Percentiles rank a stretch among this genome's conserved stretches.
These are phyloP conservation scores for Tricholoma bakamatsutake DNA, from an alignment of 768 basidiomycete genomes.

Conservation along the genomic window DNA sequence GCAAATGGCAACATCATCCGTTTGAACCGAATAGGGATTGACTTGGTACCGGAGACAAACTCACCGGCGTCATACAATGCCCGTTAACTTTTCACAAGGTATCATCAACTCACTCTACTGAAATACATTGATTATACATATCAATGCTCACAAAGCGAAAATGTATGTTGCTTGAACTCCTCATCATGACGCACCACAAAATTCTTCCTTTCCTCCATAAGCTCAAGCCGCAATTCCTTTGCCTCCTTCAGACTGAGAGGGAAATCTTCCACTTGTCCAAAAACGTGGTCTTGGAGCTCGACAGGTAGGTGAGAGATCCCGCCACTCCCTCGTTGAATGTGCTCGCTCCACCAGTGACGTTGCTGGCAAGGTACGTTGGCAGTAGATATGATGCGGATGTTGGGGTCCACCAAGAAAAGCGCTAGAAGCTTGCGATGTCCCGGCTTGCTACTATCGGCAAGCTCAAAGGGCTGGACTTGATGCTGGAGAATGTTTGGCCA, in stretches of 20 bases:
- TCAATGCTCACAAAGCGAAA: background rate
- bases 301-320: slow-evolving; percentile 11
- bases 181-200: slow-evolving; percentile 15
- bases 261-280: slow-evolving; percentile 18
- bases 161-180: slow-evolving; percentile 3
- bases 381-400: slow-evolving; percentile 5
- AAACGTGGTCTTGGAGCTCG: slow-evolving; percentile 20
- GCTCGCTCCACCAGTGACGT: slow-evolving; percentile 24
- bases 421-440: slow-evolving; percentile 36
- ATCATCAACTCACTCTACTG: too few relatives aligned
- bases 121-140: background rate
- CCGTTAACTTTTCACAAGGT: background rate
- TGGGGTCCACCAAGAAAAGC: slow-evolving; percentile 18
- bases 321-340: slow-evolving; percentile 1
- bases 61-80: too few relatives aligned
- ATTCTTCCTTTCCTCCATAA: slow-evolving; percentile 26
- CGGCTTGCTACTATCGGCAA: slow-evolving; percentile 18
- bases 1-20: slow-evolving; percentile 17
- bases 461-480: slow-evolving; percentile 4
- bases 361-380: slow-evolving; percentile 6
- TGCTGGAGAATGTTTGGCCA: slow-evolving; percentile 5
- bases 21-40: background rate
- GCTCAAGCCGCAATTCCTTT: slow-evolving; percentile 17
- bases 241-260: slow-evolving; percentile 23
- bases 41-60: background rate